Evolutionary conservation across 1,139 yeast species (phyloP).

Genomic region (Scheffersomyces lignicola): DNA sequence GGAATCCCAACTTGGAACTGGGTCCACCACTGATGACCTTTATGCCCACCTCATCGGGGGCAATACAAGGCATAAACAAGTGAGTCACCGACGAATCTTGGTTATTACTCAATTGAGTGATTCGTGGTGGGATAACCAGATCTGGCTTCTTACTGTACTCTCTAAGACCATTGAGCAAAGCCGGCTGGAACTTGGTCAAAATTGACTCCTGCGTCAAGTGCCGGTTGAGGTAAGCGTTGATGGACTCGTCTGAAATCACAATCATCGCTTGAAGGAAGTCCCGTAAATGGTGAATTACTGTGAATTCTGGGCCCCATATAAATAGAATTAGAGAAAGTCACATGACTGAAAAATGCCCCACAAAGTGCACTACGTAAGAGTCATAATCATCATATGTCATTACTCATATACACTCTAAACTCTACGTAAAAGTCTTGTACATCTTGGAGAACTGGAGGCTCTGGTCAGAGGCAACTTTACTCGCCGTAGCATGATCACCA

Average conservation of each 20-base stretch:
- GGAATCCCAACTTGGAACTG: slow-evolving; percentile 41
- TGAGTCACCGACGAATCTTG: slow-evolving; percentile 42
- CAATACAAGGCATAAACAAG: slow-evolving; percentile 64
- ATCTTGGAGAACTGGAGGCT: too few relatives aligned
- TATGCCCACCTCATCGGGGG: slow-evolving; percentile 46
- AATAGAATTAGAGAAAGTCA: too few relatives aligned
- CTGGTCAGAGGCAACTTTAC: too few relatives aligned
- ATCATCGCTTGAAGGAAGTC: slow-evolving; percentile 27
- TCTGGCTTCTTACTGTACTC: slow-evolving; percentile 23
- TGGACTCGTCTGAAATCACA: slow-evolving; percentile 26
- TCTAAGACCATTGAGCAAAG: slow-evolving; percentile 23
- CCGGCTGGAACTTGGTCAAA: slow-evolving; percentile 26
- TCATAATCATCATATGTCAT: too few relatives aligned
- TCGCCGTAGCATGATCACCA: too few relatives aligned
- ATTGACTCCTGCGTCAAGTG: slow-evolving; percentile 20
- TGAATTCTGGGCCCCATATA: too few relatives aligned
- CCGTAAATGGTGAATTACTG: too few relatives aligned
- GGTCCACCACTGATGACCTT: slow-evolving; percentile 54
- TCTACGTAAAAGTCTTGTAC: too few relatives aligned
- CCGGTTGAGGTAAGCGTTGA: slow-evolving; percentile 17
- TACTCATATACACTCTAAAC: too few relatives aligned
- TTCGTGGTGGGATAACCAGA: slow-evolving; percentile 37
- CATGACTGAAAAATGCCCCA: too few relatives aligned
- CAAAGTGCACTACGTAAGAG: too few relatives aligned
- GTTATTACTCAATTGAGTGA: slow-evolving; percentile 27